phyloP scores from a whole-genome alignment of 2,329 filamentous ascomycete species.

The Dactylella cylindrospora region DNA sequence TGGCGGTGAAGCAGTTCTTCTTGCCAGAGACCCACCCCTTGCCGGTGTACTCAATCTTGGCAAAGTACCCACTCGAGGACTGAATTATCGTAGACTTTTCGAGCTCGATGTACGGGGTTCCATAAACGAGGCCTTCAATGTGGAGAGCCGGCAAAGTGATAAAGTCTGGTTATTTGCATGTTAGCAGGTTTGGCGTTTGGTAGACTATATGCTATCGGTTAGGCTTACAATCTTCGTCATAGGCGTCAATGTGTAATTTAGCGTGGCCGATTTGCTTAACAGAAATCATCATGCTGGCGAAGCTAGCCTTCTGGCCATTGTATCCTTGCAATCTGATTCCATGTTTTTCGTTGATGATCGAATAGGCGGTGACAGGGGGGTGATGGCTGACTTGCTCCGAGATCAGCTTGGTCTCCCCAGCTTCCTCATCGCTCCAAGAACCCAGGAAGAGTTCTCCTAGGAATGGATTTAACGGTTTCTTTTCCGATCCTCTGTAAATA shows the following conservation, averaged over 20 bases:
- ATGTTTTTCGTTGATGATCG: constrained; percentile 81
- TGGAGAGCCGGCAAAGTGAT: constrained; percentile 90
- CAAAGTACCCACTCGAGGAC: constrained; percentile 80
- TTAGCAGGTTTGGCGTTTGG: background rate
- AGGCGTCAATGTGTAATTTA: constrained; percentile 57
- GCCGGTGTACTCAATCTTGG: constrained; percentile 89
- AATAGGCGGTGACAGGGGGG: constrained; percentile 91
- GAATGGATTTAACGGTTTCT: constrained; percentile 97
- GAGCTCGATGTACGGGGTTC: constrained; percentile 85
- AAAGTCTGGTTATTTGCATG: constrained; percentile 65
- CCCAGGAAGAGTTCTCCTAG: constrained; percentile 92
- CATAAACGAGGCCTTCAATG: constrained; percentile 87
- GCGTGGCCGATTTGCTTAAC: constrained; percentile 94
- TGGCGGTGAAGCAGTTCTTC: constrained; percentile 85
- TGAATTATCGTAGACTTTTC: constrained; percentile 82
- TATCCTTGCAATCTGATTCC: constrained; percentile 83
- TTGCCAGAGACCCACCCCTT: constrained; percentile 94
- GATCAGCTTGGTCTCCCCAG: constrained; percentile 79
- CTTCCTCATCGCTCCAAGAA: constrained; percentile 74
- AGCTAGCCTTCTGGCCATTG: constrained; percentile 94
- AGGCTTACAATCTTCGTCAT: constrained; percentile 55
- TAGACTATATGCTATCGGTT: background rate
- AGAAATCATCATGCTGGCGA: constrained; percentile 80
- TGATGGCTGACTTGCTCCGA: constrained; percentile 97
- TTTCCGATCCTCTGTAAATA: constrained; percentile 60